Percentiles rank a stretch among this genome's conserved stretches.
These are phyloP conservation scores for Myriosclerotinia scirpicola DNA, from an alignment of 2,329 filamentous ascomycete species.

Conservation along the genomic window DNA sequence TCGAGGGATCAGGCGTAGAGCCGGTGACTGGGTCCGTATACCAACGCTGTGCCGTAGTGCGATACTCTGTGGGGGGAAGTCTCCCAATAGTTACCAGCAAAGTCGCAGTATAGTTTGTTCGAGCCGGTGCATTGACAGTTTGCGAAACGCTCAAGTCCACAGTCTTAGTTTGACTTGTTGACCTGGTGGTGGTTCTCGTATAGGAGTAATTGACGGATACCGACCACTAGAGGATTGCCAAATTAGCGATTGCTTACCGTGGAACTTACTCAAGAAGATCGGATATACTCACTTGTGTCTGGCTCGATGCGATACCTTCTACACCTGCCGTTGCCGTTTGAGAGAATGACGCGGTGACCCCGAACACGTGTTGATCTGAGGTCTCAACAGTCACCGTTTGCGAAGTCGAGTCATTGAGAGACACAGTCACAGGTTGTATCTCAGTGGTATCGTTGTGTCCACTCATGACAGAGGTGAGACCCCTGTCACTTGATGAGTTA, in stretches of 20 bases:
- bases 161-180: background rate
- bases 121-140: background rate
- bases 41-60: background rate
- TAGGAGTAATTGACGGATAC: accelerated
- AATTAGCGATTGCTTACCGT: no score
- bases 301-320: background rate
- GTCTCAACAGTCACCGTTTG: background rate
- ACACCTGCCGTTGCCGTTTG: background rate
- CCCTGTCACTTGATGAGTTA: background rate
- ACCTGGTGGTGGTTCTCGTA: background rate
- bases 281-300: no score
- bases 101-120: background rate
- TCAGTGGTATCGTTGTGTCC: background rate
- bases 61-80: background rate
- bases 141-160: background rate
- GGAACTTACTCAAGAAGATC: no score
- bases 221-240: background rate
- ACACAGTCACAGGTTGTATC: background rate
- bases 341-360: background rate
- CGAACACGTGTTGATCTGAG: background rate
- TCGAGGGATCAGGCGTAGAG: background rate
- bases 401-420: background rate
- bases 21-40: background rate
- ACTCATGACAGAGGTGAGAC: background rate
- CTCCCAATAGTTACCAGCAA: background rate